Evolutionary conservation across 2,329 filamentous ascomycete genomes (phyloP).

Genomic region (Pestalotiopsis sp.): DNA sequence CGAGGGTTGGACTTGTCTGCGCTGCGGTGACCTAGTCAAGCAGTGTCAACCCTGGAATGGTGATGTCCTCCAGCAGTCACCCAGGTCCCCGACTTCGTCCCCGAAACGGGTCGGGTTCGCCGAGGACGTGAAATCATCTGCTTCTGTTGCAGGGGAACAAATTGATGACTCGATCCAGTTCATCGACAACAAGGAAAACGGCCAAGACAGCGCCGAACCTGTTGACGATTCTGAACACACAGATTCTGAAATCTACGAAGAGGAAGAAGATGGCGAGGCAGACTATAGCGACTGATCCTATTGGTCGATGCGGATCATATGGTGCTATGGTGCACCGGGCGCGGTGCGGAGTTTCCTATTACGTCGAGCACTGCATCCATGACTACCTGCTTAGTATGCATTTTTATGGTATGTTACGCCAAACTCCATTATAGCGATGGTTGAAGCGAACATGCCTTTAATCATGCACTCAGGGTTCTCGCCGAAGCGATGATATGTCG

Average conservation of each 20-base stretch:
- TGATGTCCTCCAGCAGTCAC: slow-evolving; percentile 71
- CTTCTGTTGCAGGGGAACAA: slow-evolving; percentile 26
- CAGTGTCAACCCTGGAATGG: slow-evolving; percentile 91
- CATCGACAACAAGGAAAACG: slow-evolving; percentile 13
- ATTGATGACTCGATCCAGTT: slow-evolving; percentile 20
- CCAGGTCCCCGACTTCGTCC: slow-evolving; percentile 38
- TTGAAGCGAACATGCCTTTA: neutral
- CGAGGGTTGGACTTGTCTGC: slow-evolving; percentile 88
- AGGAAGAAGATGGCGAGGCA: slow-evolving; percentile 30
- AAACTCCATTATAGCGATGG: neutral
- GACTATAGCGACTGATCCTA: slow-evolving; percentile 28
- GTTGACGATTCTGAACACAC: slow-evolving; percentile 24
- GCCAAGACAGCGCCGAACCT: neutral
- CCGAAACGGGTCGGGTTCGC: slow-evolving; percentile 66
- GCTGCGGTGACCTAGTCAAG: slow-evolving; percentile 82
- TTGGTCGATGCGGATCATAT: neutral
- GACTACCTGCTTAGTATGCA: neutral
- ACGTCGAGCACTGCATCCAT: neutral
- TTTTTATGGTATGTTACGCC: neutral
- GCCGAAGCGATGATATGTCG: no score
- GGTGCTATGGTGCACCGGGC: neutral
- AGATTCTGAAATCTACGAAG: slow-evolving; percentile 34
- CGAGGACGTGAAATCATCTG: slow-evolving; percentile 46
- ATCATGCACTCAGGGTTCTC: neutral
- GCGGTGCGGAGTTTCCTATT: neutral